A percentile compares a stretch with the other conserved stretches of the same genome.
Evolutionary conservation across 805 yeast genomes (phyloP).

Genomic region (Spathaspora hagerdaliae): DNA sequence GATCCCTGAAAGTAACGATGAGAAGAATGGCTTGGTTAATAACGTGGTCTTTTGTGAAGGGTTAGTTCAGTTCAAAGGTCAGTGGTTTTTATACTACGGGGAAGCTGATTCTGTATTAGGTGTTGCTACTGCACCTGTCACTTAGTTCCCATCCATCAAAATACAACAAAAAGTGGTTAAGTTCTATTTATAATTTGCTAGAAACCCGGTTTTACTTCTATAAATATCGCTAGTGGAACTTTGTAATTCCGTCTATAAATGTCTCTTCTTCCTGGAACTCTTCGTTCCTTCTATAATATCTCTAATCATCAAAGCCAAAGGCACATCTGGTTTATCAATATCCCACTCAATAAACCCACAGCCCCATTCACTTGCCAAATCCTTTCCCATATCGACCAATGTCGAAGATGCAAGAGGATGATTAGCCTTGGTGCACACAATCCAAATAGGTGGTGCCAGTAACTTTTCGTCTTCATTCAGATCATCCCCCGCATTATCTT

Average conservation of each 20-base stretch:
- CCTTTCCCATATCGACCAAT: constrained; percentile 53
- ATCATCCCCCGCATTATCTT: constrained; percentile 30
- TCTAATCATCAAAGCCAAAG: constrained; percentile 52
- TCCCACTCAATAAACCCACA: constrained; percentile 66
- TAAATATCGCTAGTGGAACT: too few species aligned
- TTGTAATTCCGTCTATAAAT: too few species aligned
- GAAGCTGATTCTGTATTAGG: constrained; percentile 41
- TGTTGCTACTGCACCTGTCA: constrained; percentile 30
- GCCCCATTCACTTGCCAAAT: constrained; percentile 57
- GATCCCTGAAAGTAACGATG: constrained; percentile 31
- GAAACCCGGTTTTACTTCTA: too few species aligned
- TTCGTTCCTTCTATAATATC: constrained; percentile 49
- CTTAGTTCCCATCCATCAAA: not conserved
- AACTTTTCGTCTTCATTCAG: constrained; percentile 22
- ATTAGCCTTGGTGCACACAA: constrained; percentile 61
- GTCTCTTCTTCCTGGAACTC: too few species aligned
- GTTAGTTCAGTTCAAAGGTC: constrained; percentile 36
- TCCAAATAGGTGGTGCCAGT: constrained; percentile 58
- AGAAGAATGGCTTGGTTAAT: constrained; percentile 36
- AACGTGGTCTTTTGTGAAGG: constrained; percentile 43
- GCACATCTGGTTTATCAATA: constrained; percentile 50
- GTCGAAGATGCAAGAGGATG: constrained; percentile 59
- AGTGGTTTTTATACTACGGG: constrained; percentile 41
- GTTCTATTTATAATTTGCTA: too few species aligned
- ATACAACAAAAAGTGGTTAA: not conserved